phyloP scores from a whole-genome alignment of 2,329 filamentous ascomycete species.

The Colletotrichum theobromicola region DNA sequence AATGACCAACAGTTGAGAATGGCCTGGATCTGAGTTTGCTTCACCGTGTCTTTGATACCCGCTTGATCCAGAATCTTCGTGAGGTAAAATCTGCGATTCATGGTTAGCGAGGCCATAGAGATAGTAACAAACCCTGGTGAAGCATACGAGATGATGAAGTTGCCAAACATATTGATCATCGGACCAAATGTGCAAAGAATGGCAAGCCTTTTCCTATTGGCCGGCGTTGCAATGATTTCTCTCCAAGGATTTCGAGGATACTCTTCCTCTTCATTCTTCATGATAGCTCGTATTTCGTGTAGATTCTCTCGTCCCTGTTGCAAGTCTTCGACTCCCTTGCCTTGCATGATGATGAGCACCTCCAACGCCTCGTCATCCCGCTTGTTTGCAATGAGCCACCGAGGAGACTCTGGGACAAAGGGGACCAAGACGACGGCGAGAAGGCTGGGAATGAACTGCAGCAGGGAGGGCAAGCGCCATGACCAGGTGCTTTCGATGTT shows the following conservation, averaged over 20 bases:
- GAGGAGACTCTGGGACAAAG: slow-evolving; percentile 29
- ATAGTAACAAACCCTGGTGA: too few relatives aligned
- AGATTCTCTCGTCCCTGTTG: slow-evolving; percentile 8
- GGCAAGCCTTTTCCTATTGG: slow-evolving; percentile 27
- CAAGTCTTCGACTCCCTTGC: slow-evolving; percentile 38
- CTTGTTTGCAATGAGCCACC: slow-evolving; percentile 38
- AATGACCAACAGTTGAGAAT: slow-evolving; percentile 42
- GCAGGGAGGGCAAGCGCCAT: slow-evolving; percentile 38
- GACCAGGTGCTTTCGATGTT: slow-evolving; percentile 38
- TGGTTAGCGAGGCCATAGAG: neutral
- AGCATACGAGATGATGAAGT: slow-evolving; percentile 34
- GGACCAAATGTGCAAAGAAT: slow-evolving; percentile 29
- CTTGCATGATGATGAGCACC: slow-evolving; percentile 45
- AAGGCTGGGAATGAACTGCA: slow-evolving; percentile 36
- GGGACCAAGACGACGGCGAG: slow-evolving; percentile 24
- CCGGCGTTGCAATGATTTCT: slow-evolving; percentile 28
- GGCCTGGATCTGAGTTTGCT: slow-evolving; percentile 33
- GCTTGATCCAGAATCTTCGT: slow-evolving; percentile 32
- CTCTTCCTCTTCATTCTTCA: slow-evolving; percentile 27
- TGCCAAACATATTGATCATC: slow-evolving; percentile 34
- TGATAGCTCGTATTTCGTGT: slow-evolving; percentile 27
- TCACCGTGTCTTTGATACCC: slow-evolving; percentile 30
- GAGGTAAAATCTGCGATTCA: slow-evolving; percentile 30
- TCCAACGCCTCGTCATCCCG: slow-evolving; percentile 32
- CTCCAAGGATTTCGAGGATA: slow-evolving; percentile 31